Percentiles rank a stretch among this genome's conserved stretches.
Evolutionary conservation across 75 land plant genomes (phyloP).

Genomic region (Sequoia sempervirens): DNA sequence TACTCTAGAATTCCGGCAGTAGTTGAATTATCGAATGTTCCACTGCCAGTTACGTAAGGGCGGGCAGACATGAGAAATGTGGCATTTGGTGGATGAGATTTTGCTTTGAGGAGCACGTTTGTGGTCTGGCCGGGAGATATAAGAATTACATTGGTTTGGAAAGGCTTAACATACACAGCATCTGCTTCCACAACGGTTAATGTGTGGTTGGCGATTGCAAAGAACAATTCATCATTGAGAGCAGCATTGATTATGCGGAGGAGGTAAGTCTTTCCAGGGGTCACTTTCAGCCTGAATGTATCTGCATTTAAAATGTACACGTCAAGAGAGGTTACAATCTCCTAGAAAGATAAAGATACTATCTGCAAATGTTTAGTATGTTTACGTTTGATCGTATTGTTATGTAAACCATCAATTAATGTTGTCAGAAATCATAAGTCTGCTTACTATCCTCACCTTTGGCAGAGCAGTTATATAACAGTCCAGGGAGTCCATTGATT

Average conservation of each 20-base stretch:
- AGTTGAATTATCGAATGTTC: conserved; percentile 47
- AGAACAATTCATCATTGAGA: conserved; percentile 48
- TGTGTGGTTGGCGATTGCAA: conserved; percentile 46
- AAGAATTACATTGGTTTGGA: conserved; percentile 29
- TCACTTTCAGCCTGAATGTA: conserved; percentile 39
- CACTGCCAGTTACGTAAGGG: conserved; percentile 37
- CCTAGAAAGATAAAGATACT: no score
- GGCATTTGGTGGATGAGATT: conserved; percentile 10
- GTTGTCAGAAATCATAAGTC: no score
- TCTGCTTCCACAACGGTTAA: conserved; percentile 39
- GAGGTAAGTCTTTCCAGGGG: conserved; percentile 36
- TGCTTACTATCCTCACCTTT: background rate
- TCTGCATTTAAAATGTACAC: conserved; percentile 18
- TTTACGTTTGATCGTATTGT: no score
- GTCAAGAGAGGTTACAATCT: background rate
- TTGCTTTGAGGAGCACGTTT: conserved; percentile 46
- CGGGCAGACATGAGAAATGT: conserved; percentile 35
- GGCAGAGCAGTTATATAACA: background rate
- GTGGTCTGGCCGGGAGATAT: conserved; percentile 73
- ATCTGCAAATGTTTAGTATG: no score
- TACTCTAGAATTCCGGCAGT: conserved; percentile 18
- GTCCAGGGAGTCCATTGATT: conserved; percentile 31
- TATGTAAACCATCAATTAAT: no score
- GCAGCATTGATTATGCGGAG: conserved; percentile 50
- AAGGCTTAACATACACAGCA: conserved; percentile 53